Base-by-base conservation (phyloP, 2,329 filamentous ascomycete genomes). In the Paecilomyces formosus region DNA sequence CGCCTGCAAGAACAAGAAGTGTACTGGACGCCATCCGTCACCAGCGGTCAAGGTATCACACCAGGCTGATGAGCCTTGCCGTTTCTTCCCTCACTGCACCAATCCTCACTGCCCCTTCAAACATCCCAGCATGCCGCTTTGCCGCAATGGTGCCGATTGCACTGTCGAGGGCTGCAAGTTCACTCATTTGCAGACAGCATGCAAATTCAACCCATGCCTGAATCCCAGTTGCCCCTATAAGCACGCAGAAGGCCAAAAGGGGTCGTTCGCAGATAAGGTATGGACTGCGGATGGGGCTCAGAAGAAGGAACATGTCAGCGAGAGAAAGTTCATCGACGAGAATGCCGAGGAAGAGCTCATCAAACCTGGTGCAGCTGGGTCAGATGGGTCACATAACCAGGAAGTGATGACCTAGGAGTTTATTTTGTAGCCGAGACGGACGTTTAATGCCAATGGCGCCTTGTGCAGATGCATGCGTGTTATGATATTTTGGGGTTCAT, bases 1-100 rank as follows among this genome's bases (percentile, higher is more conserved):
- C 1, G 92, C 92, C 8, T 99, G 94, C 85, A 96, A 94, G 78
- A 99, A 97, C 80, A 83, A 85, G 68, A 97, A 97, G 78, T 99
- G 94, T 70, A 89, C 89, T 8, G 92, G 84, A 30, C 89, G 91
- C 60, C 94, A 99, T 74, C 94, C 94, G 2, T 97, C 92, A 6
- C 94, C 94, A 1, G 92, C 93, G 5, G 84, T 89, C 65, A 90
- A 86, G 72, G 78, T 84, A 55, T 86, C 87, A 26, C 90, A 93
- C 71, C 89, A 96, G 76, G 83, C 86, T 60, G 89, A 94, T 72
- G 86, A 89, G 72, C 88, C 95, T 68, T 96, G 92, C 84, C 90
- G 88, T 70, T 96, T 92, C 81, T 96, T 85, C 74, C 91, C 92
- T 59, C 90, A 95, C 76, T 96, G 92, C 80, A 88, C 90, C 55